A percentile compares a stretch with the other conserved stretches of the same genome.
Conservation (phyloP, 2,329 filamentous ascomycete species). For the Hypoxylon sp. region DNA sequence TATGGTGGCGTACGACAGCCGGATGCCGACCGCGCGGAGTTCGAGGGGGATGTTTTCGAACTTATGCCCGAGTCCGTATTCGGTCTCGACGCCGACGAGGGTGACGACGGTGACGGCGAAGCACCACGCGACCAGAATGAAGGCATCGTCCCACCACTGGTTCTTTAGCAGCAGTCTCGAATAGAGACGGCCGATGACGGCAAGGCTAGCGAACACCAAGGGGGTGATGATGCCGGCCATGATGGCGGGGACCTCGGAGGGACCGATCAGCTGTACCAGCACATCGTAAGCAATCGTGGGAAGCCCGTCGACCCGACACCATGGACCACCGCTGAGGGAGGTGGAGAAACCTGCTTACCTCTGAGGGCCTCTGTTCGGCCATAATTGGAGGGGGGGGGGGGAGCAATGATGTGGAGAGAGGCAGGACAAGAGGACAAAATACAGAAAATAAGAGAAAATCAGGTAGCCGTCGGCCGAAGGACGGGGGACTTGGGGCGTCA, state of each 20-base stretch:
- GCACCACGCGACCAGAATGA: slow-evolving; percentile 29
- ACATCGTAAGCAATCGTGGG: slow-evolving; percentile 16
- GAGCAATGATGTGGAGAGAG: slow-evolving; percentile 13
- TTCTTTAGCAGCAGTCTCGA: slow-evolving; percentile 29
- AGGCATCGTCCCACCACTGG: slow-evolving; percentile 33
- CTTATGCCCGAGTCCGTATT: slow-evolving; percentile 29
- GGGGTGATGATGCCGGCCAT: slow-evolving; percentile 30
- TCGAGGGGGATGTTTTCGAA: slow-evolving; percentile 28
- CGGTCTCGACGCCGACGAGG: slow-evolving; percentile 30
- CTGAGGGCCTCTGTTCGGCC: slow-evolving; percentile 17
- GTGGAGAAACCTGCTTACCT: slow-evolving; percentile 26
- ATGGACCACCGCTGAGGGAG: not conserved
- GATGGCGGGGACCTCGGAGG: slow-evolving; percentile 29
- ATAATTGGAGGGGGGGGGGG: too few species aligned
- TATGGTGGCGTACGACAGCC: slow-evolving; percentile 30
- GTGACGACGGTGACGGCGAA: slow-evolving; percentile 32
- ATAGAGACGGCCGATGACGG: slow-evolving; percentile 32
- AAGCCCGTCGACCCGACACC: slow-evolving; percentile 8
- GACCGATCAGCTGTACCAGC: slow-evolving; percentile 20
- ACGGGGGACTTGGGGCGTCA: not conserved
- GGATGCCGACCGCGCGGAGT: slow-evolving; percentile 27
- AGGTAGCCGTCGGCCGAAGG: slow-evolving; percentile 9
- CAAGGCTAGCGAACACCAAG: slow-evolving; percentile 26
- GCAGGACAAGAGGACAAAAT: too few species aligned
- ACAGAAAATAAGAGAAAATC: too few species aligned